Percentiles rank a stretch among this genome's conserved stretches.
These are phyloP conservation scores for Lipomyces sp. DNA, from an alignment of 805 yeast species.

Conservation along the genomic window DNA sequence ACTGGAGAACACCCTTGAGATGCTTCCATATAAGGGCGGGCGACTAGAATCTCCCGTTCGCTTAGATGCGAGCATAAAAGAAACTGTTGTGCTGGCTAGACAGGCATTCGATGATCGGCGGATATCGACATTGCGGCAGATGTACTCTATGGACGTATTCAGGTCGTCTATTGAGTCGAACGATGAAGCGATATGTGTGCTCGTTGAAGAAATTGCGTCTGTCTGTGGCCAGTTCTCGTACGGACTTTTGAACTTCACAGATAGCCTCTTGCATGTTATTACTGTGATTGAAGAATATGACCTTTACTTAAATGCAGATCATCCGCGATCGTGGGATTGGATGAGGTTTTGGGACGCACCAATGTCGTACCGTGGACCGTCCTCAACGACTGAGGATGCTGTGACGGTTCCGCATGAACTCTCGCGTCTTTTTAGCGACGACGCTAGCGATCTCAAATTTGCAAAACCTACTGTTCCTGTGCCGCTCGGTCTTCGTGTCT, in stretches of 20 bases:
- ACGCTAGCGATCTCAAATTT: slow-evolving; percentile 7
- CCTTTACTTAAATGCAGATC: slow-evolving; percentile 10
- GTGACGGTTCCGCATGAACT: not conserved
- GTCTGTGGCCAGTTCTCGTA: slow-evolving; percentile 80
- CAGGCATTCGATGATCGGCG: slow-evolving; percentile 62
- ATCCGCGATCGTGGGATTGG: slow-evolving; percentile 55
- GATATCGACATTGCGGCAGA: slow-evolving; percentile 56
- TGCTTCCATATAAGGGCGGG: slow-evolving; percentile 3
- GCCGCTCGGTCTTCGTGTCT: slow-evolving; percentile 38
- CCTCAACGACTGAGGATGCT: not conserved
- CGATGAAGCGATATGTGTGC: slow-evolving; percentile 49
- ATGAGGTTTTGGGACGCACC: slow-evolving; percentile 54
- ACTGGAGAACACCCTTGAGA: not conserved
- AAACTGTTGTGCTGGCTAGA: slow-evolving; percentile 28
- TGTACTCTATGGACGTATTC: slow-evolving; percentile 63
- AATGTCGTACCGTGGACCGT: not conserved
- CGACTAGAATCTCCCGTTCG: slow-evolving; percentile 42
- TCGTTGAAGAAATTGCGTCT: slow-evolving; percentile 81
- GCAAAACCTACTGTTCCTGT: not conserved
- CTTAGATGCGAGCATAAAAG: not conserved
- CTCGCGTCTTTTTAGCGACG: slow-evolving; percentile 1
- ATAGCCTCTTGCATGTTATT: slow-evolving; percentile 52
- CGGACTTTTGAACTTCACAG: slow-evolving; percentile 62
- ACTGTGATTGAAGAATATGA: slow-evolving; percentile 49
- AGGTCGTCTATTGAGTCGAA: slow-evolving; percentile 44